These are phyloP conservation scores for Beta corolliflora DNA, from an alignment of 179 eudicot species.

Conservation along the genomic window DNA sequence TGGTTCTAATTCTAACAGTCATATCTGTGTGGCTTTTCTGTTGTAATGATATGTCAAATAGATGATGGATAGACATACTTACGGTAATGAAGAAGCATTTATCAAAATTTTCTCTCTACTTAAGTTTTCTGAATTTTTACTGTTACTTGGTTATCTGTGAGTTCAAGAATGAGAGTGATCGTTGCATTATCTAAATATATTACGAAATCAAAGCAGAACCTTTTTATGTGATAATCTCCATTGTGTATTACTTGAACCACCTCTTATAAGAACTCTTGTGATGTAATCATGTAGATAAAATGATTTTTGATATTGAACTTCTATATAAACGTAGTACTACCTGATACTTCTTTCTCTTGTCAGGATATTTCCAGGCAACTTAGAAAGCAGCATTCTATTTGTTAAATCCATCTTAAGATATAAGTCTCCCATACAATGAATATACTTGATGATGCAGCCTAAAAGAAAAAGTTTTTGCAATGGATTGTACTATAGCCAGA, in stretches of 20 bases:
- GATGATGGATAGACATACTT: conserved; percentile 24
- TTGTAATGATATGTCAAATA: conserved; percentile 29
- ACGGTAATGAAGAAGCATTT: conserved; percentile 24
- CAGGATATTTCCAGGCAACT: background rate
- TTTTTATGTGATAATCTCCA: background rate
- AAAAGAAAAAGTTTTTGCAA: too few species aligned
- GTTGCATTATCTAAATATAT: background rate
- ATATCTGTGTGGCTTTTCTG: conserved; percentile 20
- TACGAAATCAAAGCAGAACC: background rate
- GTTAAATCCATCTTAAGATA: background rate
- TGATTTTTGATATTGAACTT: too few species aligned
- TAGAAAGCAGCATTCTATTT: too few species aligned
- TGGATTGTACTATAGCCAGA: background rate
- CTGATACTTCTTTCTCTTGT: background rate
- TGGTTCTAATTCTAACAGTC: conserved; percentile 24
- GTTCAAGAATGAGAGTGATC: background rate
- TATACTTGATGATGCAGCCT: background rate
- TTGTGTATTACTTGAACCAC: background rate
- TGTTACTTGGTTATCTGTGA: background rate
- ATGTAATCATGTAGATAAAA: background rate
- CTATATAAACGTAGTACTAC: too few species aligned
- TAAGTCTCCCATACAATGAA: too few species aligned
- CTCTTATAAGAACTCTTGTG: background rate
- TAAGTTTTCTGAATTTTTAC: background rate
- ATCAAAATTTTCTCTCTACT: conserved; percentile 1